Base-by-base conservation (phyloP, 2,329 filamentous ascomycete species). In the Penicillium sp. region DNA sequence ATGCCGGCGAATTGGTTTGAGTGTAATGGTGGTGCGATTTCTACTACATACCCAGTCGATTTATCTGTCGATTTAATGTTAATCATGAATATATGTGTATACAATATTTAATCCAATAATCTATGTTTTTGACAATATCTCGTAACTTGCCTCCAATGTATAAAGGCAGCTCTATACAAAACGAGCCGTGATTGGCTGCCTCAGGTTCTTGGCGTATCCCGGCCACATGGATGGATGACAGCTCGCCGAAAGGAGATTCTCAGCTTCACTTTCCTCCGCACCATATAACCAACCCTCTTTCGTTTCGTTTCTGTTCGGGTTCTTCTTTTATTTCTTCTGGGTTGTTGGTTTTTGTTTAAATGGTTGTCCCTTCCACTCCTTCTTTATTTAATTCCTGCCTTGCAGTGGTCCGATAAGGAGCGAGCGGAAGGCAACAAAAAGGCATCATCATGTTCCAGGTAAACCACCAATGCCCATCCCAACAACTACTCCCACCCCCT, bases 371-470 rank as follows among this genome's bases (percentile, higher is more conserved):
- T 59, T 62, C 14, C 43, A 60, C 47, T 43, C 18, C 45, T 59
- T 40, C 55, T 60, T 61, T 62, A 52, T 56, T 58, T 55, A 48
- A 14, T 4, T 43, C 30, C n/a, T 28, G 1, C n/a, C n/a, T 28
- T 21, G 42, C 21, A 33, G 64, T 59, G 60, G 59, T 60, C 57
- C 60, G 56, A 59, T 59, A 60, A 16, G 12, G 12, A 14, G 65
- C 63, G 50, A 57, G 59, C 28, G 51, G 42, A 53, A 5, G 60
- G 60, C 63, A 61, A 63, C 60, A 23, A 18, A 35, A 21, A 12
- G 11, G 5, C 23, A 45, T 9, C 42, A 54, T 21, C 63, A 69
- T 69, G 66, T 69, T 69, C 61, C 66, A 69, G 66, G 66, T 69
- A 66, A 48, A 7, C n/a, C 24, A 5, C 18, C 53, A 38, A 21